These are phyloP conservation scores for Lablab purpureus DNA, from an alignment of 306 rosid genomes.

Conservation along the genomic window DNA sequence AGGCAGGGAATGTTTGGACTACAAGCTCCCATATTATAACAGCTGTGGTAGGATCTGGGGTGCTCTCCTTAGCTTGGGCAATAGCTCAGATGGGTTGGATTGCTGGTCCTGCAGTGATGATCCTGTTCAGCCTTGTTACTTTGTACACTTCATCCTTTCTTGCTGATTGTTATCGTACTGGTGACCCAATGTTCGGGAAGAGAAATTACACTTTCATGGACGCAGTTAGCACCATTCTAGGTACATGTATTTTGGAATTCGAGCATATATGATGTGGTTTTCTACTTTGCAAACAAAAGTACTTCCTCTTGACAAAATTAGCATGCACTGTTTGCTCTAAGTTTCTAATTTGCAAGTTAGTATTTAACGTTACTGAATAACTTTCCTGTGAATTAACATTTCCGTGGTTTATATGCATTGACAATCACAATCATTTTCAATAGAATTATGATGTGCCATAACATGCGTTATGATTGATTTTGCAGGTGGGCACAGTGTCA, in stretches of 20 bases:
- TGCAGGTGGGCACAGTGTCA: slow-evolving; percentile 57
- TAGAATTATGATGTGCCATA: not conserved
- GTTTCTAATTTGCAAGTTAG: slow-evolving; percentile 3
- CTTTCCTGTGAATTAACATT: not conserved
- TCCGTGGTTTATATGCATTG: slow-evolving; percentile 5
- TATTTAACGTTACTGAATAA: not conserved
- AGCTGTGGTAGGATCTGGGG: slow-evolving; percentile 76
- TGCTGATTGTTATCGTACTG: slow-evolving; percentile 61
- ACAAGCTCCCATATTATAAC: slow-evolving; percentile 73
- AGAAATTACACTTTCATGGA: slow-evolving; percentile 66
- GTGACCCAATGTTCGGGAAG: slow-evolving; percentile 49
- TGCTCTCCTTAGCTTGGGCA: slow-evolving; percentile 70
- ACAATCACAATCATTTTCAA: not conserved
- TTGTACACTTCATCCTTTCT: slow-evolving; percentile 59
- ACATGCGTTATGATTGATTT: slow-evolving; percentile 32
- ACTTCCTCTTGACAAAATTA: not conserved
- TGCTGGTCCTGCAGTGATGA: slow-evolving; percentile 59
- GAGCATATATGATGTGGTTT: not conserved
- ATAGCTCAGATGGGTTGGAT: slow-evolving; percentile 72
- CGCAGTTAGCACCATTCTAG: slow-evolving; percentile 61
- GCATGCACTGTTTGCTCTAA: not conserved
- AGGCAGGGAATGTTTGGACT: slow-evolving; percentile 65
- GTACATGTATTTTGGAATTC: slow-evolving; percentile 37
- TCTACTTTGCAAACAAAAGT: not conserved
- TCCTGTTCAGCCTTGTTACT: slow-evolving; percentile 55